Percentiles rank a stretch among this genome's conserved stretches.
Conservation (phyloP, 2,329 filamentous ascomycete species). For the Penicillium sp. region DNA sequence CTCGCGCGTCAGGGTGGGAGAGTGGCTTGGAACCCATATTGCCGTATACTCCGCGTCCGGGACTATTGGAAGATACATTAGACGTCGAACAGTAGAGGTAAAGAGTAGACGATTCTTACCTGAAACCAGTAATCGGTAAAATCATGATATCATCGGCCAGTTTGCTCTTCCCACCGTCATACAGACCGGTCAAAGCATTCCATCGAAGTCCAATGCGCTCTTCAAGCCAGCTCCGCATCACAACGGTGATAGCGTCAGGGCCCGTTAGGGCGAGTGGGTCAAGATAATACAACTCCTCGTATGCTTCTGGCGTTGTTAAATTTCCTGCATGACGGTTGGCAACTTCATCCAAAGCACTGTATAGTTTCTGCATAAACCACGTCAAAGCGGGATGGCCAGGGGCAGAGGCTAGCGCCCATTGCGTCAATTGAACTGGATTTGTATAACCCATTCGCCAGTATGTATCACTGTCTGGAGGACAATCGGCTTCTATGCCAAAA, state of each 20-base stretch:
- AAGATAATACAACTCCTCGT: slow-evolving; percentile 17
- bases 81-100: neutral
- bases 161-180: slow-evolving; percentile 27
- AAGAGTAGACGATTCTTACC: slow-evolving; percentile 18
- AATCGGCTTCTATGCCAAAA: slow-evolving; percentile 32
- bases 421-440: slow-evolving; percentile 29
- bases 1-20: slow-evolving; percentile 25
- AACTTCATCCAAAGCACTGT: slow-evolving; percentile 13
- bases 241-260: slow-evolving; percentile 28
- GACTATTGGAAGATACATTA: slow-evolving; percentile 14
- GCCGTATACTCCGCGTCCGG: slow-evolving; percentile 24
- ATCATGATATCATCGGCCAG: slow-evolving; percentile 28
- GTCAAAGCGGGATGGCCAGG: slow-evolving; percentile 26
- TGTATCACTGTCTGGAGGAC: slow-evolving; percentile 19
- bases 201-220: slow-evolving; percentile 24
- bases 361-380: slow-evolving; percentile 23
- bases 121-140: slow-evolving; percentile 33
- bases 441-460: slow-evolving; percentile 35
- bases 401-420: slow-evolving; percentile 28
- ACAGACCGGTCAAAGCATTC: slow-evolving; percentile 27
- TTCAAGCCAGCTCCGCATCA: slow-evolving; percentile 22
- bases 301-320: slow-evolving; percentile 10
- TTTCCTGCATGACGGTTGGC: slow-evolving; percentile 13
- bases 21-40: slow-evolving; percentile 32
- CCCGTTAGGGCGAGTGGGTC: slow-evolving; percentile 30